A percentile compares a stretch with the other conserved stretches of the same genome.
These are phyloP conservation scores for Globisporangium paroecandrum DNA, from an alignment of 352 stramenopile genomes.

Conservation along the genomic window DNA sequence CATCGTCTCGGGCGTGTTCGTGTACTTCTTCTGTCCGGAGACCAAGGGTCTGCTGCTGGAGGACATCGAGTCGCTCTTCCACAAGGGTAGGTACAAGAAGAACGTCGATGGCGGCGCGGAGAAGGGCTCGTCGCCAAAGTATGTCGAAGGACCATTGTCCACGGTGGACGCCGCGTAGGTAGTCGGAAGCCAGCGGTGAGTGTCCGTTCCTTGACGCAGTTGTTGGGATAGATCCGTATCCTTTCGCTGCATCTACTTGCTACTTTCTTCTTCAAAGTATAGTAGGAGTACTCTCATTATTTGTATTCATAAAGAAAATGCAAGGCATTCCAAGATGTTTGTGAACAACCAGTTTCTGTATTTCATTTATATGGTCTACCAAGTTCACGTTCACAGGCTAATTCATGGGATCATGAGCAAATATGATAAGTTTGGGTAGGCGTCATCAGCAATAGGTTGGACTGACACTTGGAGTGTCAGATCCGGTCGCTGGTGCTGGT, in stretches of 20 bases:
- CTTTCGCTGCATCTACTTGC: neutral
- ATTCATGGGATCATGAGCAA: neutral
- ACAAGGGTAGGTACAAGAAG: conserved; percentile 27
- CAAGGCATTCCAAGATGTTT: neutral
- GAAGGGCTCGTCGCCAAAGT: neutral
- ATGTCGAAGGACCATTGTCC: neutral
- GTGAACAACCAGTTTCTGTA: neutral
- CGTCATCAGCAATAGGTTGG: neutral
- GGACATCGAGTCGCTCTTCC: conserved; percentile 57
- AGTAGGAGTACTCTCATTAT: neutral
- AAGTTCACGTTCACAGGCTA: neutral
- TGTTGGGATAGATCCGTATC: neutral
- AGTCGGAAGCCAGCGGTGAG: neutral
- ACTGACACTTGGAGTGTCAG: neutral
- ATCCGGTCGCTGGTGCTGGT: neutral
- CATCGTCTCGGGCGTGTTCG: conserved; percentile 19
- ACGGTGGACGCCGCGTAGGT: neutral
- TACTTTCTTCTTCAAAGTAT: neutral
- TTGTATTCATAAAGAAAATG: neutral
- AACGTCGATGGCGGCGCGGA: conserved; percentile 4
- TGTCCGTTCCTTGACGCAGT: too few relatives aligned
- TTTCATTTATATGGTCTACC: neutral
- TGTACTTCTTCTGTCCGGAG: conserved; percentile 56
- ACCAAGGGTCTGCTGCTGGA: conserved; percentile 54
- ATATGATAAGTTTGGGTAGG: neutral